Percentiles rank a stretch among this genome's conserved stretches.
Conservation (phyloP, 257 asterid species). For the Solanum chilense region DNA sequence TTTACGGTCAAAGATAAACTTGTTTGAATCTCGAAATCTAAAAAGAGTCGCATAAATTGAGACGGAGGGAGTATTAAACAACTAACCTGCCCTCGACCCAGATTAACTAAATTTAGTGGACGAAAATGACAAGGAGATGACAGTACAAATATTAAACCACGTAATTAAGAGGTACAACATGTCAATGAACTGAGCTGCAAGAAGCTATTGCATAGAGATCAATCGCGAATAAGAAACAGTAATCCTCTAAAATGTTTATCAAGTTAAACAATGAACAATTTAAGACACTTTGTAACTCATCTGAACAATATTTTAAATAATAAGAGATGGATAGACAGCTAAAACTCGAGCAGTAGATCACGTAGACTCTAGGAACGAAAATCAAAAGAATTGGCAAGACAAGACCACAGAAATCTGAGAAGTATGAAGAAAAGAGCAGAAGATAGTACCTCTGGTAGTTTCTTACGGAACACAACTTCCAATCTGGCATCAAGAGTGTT, state of each 20-base stretch:
- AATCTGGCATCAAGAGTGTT: constrained; percentile 86
- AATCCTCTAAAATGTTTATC: background rate
- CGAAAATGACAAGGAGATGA: background rate
- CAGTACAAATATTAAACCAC: background rate
- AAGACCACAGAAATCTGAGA: background rate
- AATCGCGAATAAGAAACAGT: background rate
- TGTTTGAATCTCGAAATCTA: no score
- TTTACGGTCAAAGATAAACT: no score
- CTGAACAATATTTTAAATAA: background rate
- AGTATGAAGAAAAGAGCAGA: background rate
- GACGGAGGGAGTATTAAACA: no score
- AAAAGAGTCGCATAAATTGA: no score
- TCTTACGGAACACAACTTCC: constrained; percentile 78
- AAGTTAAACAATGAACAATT: background rate
- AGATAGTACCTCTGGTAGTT: constrained; percentile 74
- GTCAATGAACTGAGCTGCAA: background rate
- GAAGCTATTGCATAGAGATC: background rate
- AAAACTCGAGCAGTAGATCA: background rate
- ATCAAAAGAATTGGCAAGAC: background rate
- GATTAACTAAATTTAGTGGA: background rate
- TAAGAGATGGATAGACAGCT: background rate
- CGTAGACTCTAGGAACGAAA: background rate
- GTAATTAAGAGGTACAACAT: background rate
- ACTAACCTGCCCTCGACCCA: background rate
- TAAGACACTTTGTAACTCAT: background rate